Base-by-base conservation (phyloP, 1,284 basidiomycete species). In the Leccinum subrobustum region DNA sequence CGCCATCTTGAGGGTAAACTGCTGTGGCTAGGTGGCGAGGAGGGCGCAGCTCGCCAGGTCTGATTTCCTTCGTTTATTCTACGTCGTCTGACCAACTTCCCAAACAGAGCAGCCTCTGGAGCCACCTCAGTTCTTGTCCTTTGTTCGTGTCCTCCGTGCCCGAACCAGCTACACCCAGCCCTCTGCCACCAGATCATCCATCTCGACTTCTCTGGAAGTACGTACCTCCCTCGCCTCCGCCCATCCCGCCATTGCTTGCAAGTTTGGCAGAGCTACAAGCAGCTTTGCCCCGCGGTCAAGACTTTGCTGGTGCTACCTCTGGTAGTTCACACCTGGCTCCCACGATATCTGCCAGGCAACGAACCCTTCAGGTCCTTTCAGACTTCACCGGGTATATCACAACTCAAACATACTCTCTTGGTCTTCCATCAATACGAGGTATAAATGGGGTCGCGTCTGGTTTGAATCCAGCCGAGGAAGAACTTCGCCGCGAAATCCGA, bases 81-180 rank as follows among this genome's bases (percentile, higher is more conserved):
- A 29, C 37, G 6, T 56, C 39, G 60, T 50, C 63, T 60, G 14
- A 51, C 31, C 18, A n/a, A 14, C 20, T 53, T 48, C 31, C 18
- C 39, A 11, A 63, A 29, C 68, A 91, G 89, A 77, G 78, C 63
- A 69, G 71, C 23, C 72, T 91, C 25, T 90, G 88, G 86, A 76
- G 82, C 37, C 82, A 82, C 3, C 81, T 91, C 27, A 79, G 79
- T 11, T 79, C 77, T 2, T 83, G 76, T 52, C 76, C 84, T 2
- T 63, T 82, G 6, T 91, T 91, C 70, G 67, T 69, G 12, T 68
- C 66, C 9, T 64, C 70, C 35, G 12, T 59, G 16, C 60, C 67
- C 16, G 57, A 65, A 61, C 39, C 62, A 55, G 58, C 67, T 35
- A 11, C 58, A 29, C 2, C 58, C 29, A 42, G 14, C 57, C 51